Percentiles rank a stretch among this genome's conserved stretches.
Evolutionary conservation across 257 asterid species (phyloP).

Genomic region (Lantana camara): DNA sequence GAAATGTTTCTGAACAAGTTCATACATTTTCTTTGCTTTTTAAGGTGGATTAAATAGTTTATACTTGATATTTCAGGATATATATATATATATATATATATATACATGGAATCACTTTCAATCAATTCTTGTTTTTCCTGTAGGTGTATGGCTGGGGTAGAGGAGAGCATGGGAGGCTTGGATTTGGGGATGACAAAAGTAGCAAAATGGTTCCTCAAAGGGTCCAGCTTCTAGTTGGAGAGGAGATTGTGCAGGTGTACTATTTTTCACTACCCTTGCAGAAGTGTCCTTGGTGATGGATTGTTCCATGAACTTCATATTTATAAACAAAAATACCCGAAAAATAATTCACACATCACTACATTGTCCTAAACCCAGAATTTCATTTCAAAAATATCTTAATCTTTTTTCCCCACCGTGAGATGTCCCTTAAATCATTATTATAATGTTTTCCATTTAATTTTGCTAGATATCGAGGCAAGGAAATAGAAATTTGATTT

Average conservation of each 20-base stretch:
- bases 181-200: conserved; percentile 98
- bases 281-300: background rate
- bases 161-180: conserved; percentile 99
- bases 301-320: background rate
- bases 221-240: conserved; percentile 88
- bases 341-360: background rate
- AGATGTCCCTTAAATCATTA: too few species aligned
- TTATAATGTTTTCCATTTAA: too few species aligned
- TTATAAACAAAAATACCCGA: background rate
- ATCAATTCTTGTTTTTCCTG: conserved; percentile 14
- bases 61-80: background rate
- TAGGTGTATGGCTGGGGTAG: conserved; percentile 99
- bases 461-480: background rate
- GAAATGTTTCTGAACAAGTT: background rate
- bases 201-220: conserved; percentile 99
- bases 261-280: conserved; percentile 17
- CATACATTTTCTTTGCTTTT: conserved; percentile 13
- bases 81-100: background rate
- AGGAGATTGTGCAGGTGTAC: conserved; percentile 85
- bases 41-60: background rate
- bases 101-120: background rate
- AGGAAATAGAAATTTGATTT: background rate
- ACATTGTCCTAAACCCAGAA: background rate
- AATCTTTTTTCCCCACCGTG: too few species aligned
- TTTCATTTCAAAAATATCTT: background rate